Percentiles rank a stretch among this genome's conserved stretches.
Conservation (phyloP, 192 early-diverging fungal genomes). For the Backusella macrospora region DNA sequence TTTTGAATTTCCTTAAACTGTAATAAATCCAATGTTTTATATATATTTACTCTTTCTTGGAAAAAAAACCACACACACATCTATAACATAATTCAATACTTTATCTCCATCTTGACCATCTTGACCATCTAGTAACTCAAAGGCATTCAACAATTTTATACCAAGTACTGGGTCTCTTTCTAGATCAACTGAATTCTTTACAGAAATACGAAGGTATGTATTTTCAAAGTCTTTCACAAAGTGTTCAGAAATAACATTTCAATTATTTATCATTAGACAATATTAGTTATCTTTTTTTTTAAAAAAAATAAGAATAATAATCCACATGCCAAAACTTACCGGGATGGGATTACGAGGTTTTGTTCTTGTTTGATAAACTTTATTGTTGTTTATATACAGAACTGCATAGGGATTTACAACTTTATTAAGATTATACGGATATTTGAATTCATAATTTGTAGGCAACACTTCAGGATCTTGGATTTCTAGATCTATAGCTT, state of each 20-base stretch:
- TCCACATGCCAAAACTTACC: conserved; percentile 14
- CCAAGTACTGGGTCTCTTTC: conserved; percentile 34
- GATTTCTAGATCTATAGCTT: conserved; percentile 37
- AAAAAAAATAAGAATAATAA: background rate
- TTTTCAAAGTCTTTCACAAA: conserved; percentile 28
- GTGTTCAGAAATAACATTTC: conserved; percentile 38
- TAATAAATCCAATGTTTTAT: background rate
- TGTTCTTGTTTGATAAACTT: conserved; percentile 26
- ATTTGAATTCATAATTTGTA: conserved; percentile 27
- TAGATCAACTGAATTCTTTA: conserved; percentile 31
- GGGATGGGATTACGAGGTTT: conserved; percentile 34
- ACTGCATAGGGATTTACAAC: conserved; percentile 33
- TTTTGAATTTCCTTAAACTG: conserved; percentile 27
- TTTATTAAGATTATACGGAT: conserved; percentile 28
- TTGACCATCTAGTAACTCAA: conserved; percentile 17
- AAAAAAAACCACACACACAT: background rate
- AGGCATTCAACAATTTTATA: conserved; percentile 17
- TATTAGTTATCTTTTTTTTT: background rate
- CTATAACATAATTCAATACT: background rate
- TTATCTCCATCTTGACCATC: conserved; percentile 15
- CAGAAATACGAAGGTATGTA: conserved; percentile 26
- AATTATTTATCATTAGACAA: conserved; percentile 17
- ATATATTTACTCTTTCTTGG: background rate
- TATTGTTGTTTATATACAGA: conserved; percentile 34
- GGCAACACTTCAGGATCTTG: conserved; percentile 30